phyloP scores from a whole-genome alignment of 768 basidiomycete genomes.

The Xanthoconium stramineum region DNA sequence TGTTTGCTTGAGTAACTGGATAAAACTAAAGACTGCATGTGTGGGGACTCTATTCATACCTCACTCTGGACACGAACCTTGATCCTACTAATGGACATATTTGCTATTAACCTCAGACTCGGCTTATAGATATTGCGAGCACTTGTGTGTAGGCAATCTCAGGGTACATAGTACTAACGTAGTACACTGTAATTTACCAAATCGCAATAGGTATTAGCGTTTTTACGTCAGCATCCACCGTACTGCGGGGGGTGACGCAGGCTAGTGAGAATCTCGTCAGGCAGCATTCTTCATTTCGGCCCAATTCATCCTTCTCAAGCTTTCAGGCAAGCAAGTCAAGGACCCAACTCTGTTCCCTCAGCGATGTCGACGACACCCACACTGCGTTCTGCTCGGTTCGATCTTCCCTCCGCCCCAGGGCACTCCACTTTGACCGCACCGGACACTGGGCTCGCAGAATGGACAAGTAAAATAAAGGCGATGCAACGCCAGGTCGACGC shows the following conservation, averaged over 20 bases:
- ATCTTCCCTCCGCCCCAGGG: conserved; percentile 36
- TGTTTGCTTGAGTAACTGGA: conserved; percentile 30
- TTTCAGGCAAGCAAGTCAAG: neutral
- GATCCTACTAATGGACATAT: conserved; percentile 1
- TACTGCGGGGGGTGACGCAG: neutral
- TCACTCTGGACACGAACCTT: neutral
- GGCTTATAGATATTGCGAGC: too few species aligned
- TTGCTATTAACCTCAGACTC: too few species aligned
- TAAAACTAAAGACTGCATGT: neutral
- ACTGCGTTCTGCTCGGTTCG: conserved; percentile 31
- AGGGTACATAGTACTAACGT: too few species aligned
- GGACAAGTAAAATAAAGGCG: conserved; percentile 77
- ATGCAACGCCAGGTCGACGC: conserved; percentile 79
- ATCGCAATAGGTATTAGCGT: neutral
- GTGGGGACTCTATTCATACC: neutral
- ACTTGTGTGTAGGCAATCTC: too few species aligned
- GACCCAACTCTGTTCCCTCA: neutral
- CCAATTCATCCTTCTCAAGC: neutral
- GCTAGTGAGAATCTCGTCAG: neutral
- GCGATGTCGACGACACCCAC: conserved; percentile 30
- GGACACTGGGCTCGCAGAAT: conserved; percentile 72
- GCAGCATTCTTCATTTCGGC: neutral
- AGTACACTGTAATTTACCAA: too few species aligned
- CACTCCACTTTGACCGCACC: conserved; percentile 28
- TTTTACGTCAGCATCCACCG: conserved; percentile 22